These are phyloP conservation scores for Pleurotus salmoneostramineus DNA, from an alignment of 768 basidiomycete species.

Conservation along the genomic window DNA sequence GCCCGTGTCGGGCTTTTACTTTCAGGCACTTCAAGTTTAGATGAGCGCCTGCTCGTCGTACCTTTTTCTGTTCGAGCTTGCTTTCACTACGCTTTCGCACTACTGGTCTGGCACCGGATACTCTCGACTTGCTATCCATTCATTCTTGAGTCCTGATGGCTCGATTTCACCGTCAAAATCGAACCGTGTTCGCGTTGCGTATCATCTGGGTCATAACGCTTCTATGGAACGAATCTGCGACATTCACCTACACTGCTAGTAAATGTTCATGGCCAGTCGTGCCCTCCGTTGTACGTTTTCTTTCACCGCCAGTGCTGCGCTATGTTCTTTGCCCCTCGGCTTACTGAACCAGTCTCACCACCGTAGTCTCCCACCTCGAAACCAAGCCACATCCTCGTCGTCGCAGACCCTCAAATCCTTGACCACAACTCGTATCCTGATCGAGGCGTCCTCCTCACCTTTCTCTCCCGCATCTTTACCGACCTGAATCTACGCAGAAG, in stretches of 20 bases:
- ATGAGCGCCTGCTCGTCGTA: too few relatives aligned
- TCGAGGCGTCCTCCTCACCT: slow-evolving; percentile 49
- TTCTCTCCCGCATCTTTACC: slow-evolving; percentile 60
- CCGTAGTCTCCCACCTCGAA: slow-evolving; percentile 14
- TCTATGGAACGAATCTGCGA: slow-evolving; percentile 66
- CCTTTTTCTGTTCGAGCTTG: too few relatives aligned
- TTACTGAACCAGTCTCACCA: slow-evolving; percentile 7
- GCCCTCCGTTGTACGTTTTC: slow-evolving; percentile 13
- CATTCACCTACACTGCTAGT: slow-evolving; percentile 44
- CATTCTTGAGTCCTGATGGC: slow-evolving; percentile 11
- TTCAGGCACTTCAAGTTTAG: too few relatives aligned
- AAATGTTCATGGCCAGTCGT: slow-evolving; percentile 58
- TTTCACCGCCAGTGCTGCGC: neutral
- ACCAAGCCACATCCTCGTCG: slow-evolving; percentile 62
- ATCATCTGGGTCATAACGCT: slow-evolving; percentile 58
- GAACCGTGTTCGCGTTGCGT: slow-evolving; percentile 45
- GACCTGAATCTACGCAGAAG: slow-evolving; percentile 84
- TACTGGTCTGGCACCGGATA: neutral
- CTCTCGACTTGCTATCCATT: neutral
- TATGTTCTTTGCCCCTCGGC: neutral
- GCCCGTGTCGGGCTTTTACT: too few relatives aligned
- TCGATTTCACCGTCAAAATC: slow-evolving; percentile 21
- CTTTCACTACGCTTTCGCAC: neutral
- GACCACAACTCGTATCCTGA: slow-evolving; percentile 72
- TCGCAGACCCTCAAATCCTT: slow-evolving; percentile 87